Percentiles rank a stretch among this genome's conserved stretches.
These are phyloP conservation scores for Daldinia caldariorum DNA, from an alignment of 495 filamentous ascomycete genomes.

Conservation along the genomic window DNA sequence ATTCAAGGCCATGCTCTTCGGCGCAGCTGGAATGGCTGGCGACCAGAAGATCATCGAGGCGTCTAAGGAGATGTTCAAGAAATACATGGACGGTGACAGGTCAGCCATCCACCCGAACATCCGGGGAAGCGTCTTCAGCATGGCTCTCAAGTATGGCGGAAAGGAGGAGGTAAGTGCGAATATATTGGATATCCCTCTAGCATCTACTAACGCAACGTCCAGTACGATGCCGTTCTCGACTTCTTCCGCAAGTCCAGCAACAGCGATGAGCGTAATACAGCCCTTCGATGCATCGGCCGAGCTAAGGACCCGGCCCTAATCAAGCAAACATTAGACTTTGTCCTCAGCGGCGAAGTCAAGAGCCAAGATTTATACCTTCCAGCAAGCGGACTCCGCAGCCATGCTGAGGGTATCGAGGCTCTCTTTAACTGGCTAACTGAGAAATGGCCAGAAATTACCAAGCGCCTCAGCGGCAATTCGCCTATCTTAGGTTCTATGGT, in stretches of 20 bases:
- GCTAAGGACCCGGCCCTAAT: conserved; percentile 82
- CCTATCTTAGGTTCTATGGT: conserved; percentile 91
- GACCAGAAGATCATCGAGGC: conserved; percentile 69
- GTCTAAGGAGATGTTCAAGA: conserved; percentile 77
- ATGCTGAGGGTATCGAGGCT: conserved; percentile 79
- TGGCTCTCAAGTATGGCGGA: conserved; percentile 76
- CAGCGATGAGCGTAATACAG: conserved; percentile 95
- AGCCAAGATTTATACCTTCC: conserved; percentile 96
- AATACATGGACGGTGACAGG: conserved; percentile 72
- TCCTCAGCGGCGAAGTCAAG: conserved; percentile 85
- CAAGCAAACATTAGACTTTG: conserved; percentile 77
- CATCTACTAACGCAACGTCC: conserved; percentile 37
- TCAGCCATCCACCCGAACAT: conserved; percentile 79
- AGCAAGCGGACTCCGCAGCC: conserved; percentile 77
- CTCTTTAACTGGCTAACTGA: conserved; percentile 84
- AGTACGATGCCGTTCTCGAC: conserved; percentile 82
- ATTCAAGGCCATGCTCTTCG: conserved; percentile 77
- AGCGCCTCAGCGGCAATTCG: conserved; percentile 70
- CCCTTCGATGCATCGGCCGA: conserved; percentile 84
- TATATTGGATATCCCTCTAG: conserved; percentile 8
- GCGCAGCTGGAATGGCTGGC: conserved; percentile 70
- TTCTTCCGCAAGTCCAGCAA: conserved; percentile 87
- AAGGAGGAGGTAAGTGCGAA: conserved; percentile 70
- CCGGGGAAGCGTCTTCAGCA: conserved; percentile 73
- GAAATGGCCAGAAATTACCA: conserved; percentile 84